Conservation (phyloP, 768 basidiomycete species). For the Leccinellum albellum region DNA sequence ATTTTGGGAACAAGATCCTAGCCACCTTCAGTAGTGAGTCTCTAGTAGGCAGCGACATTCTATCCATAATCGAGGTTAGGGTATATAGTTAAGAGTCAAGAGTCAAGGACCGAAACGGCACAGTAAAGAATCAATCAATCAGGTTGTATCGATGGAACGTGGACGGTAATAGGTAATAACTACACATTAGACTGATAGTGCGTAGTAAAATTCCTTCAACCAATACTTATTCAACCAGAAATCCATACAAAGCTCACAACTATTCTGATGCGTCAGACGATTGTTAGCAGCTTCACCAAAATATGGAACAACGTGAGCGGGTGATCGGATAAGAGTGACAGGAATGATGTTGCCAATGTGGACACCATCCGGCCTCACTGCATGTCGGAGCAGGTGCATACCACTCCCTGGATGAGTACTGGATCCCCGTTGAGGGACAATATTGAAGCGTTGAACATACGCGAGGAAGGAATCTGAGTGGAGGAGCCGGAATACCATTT, state of each 20-base stretch:
- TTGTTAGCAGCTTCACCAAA: not conserved
- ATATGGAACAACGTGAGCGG: not conserved
- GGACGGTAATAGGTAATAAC: too few species aligned
- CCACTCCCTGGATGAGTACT: not conserved
- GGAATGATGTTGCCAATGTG: not conserved
- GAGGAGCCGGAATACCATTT: not conserved
- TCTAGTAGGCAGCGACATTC: too few species aligned
- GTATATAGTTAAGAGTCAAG: too few species aligned
- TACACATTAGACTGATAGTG: not conserved
- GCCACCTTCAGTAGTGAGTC: too few species aligned
- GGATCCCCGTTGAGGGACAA: not conserved
- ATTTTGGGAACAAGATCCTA: not conserved
- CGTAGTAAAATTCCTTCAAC: not conserved
- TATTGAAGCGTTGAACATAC: not conserved
- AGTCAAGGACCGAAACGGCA: too few species aligned
- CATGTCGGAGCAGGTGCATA: not conserved
- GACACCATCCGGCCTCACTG: not conserved
- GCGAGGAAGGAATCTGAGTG: not conserved
- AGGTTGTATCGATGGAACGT: too few species aligned
- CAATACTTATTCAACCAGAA: slow-evolving; percentile 1
- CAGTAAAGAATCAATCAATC: too few species aligned
- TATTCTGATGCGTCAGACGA: not conserved
- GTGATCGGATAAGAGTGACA: not conserved
- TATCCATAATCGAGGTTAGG: too few species aligned
- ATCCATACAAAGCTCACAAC: not conserved